These are phyloP conservation scores for Agaricus blazei DNA, from an alignment of 768 basidiomycete species.

Conservation along the genomic window DNA sequence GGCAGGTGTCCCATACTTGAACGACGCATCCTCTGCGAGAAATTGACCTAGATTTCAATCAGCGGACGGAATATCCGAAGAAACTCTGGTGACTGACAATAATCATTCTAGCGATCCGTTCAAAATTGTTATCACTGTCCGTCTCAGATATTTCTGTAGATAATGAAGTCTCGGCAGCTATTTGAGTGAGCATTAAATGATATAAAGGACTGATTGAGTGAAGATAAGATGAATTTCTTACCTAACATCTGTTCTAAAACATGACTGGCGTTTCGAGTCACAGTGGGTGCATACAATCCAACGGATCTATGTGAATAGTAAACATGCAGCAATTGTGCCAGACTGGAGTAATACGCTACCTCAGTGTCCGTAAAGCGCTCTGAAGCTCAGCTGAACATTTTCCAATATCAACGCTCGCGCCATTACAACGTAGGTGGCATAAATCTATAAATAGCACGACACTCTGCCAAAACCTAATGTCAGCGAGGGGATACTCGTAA, in stretches of 20 bases:
- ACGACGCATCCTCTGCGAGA: neutral
- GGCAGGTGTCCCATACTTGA: neutral
- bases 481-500: neutral
- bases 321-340: neutral
- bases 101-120: conserved; percentile 19
- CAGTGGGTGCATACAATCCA: conserved; percentile 1
- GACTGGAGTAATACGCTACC: conserved; percentile 16
- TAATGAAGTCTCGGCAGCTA: neutral
- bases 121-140: conserved; percentile 18
- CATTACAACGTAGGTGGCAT: conserved; percentile 13
- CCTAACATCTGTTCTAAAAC: conserved; percentile 19
- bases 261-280: conserved; percentile 19
- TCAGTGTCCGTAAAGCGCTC: conserved; percentile 18
- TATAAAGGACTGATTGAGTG: too few species aligned
- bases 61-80: neutral
- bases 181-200: neutral
- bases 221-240: neutral
- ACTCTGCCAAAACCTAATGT: conserved; percentile 8
- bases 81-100: conserved; percentile 13
- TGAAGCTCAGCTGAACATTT: conserved; percentile 15
- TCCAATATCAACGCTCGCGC: conserved; percentile 15
- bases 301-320: neutral
- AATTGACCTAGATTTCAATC: neutral
- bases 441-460: conserved; percentile 23
- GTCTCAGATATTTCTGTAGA: conserved; percentile 5